These are phyloP conservation scores for Pseudogymnoascus verrucosus DNA, from an alignment of 2,329 filamentous ascomycete genomes.

Conservation along the genomic window DNA sequence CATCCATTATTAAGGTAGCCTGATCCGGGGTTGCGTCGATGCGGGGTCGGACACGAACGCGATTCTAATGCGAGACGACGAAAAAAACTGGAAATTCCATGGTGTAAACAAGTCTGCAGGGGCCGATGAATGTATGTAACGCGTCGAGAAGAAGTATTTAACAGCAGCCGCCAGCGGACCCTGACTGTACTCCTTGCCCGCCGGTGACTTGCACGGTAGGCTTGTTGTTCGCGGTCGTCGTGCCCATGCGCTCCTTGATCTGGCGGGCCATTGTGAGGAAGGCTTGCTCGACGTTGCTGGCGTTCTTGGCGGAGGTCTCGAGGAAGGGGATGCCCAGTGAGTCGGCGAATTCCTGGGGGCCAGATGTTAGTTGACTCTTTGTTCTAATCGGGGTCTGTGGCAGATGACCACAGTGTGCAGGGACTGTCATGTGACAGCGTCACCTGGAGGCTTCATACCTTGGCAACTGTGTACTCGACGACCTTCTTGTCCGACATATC, in stretches of 20 bases:
- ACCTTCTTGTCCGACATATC: constrained; percentile 99
- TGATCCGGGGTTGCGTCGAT: constrained; percentile 5
- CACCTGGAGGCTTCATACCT: constrained; percentile 54
- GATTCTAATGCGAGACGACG: constrained; percentile 7
- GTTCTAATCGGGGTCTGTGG: neutral
- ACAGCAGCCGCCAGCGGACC: constrained; percentile 82
- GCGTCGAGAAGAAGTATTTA: constrained; percentile 41
- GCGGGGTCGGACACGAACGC: constrained; percentile 5
- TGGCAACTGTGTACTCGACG: constrained; percentile 97
- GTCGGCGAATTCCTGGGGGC: constrained; percentile 85
- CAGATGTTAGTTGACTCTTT: constrained; percentile 14
- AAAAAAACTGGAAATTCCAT: constrained; percentile 7
- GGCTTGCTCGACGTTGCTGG: constrained; percentile 98
- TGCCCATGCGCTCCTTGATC: constrained; percentile 99
- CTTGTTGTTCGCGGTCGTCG: constrained; percentile 92
- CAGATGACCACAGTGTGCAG: constrained; percentile 1
- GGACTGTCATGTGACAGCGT: constrained; percentile 15
- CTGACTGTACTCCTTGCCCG: constrained; percentile 86
- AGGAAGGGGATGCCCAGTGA: constrained; percentile 98
- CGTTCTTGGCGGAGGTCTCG: constrained; percentile 99
- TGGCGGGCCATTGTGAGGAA: constrained; percentile 99
- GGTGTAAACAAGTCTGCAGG: neutral
- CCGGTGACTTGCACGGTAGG: constrained; percentile 93
- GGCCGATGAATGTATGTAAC: constrained; percentile 1
- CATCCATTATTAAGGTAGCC: constrained; percentile 9